Percentiles rank a stretch among this genome's conserved stretches.
These are phyloP conservation scores for Penicillium frequentans DNA, from an alignment of 2,329 filamentous ascomycete genomes.

Conservation along the genomic window DNA sequence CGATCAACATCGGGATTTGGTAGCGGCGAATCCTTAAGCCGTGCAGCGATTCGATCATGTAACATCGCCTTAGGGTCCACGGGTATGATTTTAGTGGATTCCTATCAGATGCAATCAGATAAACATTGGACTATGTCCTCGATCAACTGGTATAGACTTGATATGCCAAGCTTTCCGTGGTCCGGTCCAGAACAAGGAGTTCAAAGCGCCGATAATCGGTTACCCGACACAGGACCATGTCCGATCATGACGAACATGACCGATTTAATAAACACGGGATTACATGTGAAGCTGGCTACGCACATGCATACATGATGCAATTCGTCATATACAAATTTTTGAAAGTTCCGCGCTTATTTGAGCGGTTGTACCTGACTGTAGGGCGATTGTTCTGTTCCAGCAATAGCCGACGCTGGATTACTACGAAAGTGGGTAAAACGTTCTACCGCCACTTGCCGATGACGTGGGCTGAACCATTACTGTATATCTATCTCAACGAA, in stretches of 20 bases:
- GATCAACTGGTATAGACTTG: not conserved
- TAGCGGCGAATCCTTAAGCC: constrained; percentile 14
- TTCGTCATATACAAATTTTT: not conserved
- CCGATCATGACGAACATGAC: not conserved
- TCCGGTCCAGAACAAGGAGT: not conserved
- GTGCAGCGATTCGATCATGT: not conserved
- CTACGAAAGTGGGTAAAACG: constrained; percentile 16
- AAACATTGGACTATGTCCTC: not conserved
- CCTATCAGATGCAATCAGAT: not conserved
- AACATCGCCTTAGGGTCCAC: not conserved
- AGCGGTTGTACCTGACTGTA: not conserved
- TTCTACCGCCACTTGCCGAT: constrained; percentile 15
- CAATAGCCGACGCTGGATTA: not conserved
- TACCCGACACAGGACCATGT: not conserved
- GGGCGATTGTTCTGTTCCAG: not conserved
- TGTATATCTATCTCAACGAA: not conserved
- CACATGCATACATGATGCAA: not conserved
- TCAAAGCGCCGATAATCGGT: not conserved
- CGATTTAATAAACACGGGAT: not conserved
- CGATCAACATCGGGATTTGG: constrained; percentile 12
- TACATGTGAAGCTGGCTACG: not conserved
- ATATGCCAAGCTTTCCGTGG: not conserved
- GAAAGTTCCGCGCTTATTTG: not conserved
- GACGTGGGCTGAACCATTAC: not conserved
- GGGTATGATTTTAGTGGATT: not conserved